A percentile compares a stretch with the other conserved stretches of the same genome.
These are phyloP conservation scores for Monilinia laxa DNA, from an alignment of 2,329 filamentous ascomycete species.

Conservation along the genomic window DNA sequence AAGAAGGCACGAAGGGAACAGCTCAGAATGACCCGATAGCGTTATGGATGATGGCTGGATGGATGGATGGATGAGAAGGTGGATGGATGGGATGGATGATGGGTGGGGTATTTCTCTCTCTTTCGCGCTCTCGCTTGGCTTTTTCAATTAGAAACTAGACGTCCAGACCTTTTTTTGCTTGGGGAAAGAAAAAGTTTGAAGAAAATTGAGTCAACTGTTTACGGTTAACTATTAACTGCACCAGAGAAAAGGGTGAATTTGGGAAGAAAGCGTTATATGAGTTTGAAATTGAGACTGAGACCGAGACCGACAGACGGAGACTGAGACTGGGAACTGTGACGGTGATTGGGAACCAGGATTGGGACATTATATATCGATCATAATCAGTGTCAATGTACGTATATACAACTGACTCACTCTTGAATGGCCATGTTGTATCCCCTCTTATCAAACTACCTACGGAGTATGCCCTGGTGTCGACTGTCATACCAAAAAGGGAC, in stretches of 20 bases:
- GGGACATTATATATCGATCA: no score
- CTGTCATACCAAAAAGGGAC: neutral
- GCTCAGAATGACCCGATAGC: slow-evolving; percentile 16
- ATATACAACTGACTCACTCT: neutral
- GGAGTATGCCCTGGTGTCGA: no score
- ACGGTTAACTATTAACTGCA: no score
- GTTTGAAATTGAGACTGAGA: no score
- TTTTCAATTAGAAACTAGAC: neutral
- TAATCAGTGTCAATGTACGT: slow-evolving; percentile 3
- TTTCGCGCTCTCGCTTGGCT: slow-evolving; percentile 3
- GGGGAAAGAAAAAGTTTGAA: no score
- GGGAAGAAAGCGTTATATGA: neutral
- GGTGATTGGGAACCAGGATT: no score
- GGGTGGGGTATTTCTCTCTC: slow-evolving; percentile 9
- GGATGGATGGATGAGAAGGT: no score
- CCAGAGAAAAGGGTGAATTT: neutral
- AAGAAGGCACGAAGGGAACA: neutral
- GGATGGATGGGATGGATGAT: no score
- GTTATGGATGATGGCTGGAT: neutral
- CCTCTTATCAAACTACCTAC: neutral
- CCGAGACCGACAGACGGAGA: no score
- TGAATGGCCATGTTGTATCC: neutral
- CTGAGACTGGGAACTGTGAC: no score
- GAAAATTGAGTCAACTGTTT: no score
- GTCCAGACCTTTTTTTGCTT: slow-evolving; percentile 6